Base-by-base conservation (phyloP, 2,329 filamentous ascomycete genomes). In the Alternaria atra region DNA sequence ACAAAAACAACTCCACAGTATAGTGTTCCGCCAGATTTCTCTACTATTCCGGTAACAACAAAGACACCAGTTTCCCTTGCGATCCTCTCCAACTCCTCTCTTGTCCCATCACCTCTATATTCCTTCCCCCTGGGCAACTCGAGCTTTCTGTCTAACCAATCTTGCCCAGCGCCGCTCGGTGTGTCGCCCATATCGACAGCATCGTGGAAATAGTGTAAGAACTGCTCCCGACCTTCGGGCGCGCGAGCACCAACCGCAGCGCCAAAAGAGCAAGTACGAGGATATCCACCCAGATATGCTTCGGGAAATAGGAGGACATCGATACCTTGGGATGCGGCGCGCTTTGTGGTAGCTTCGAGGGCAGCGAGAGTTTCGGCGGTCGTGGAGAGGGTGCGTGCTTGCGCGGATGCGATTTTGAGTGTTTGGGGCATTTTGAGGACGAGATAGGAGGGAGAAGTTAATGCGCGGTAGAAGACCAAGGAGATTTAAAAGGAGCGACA, bases 261-360 rank as follows among this genome's bases (percentile, higher is more conserved):
- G 5, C 93, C 93, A 72, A 97, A 97, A 52, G 83, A 83, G 64
- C 89, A 90, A 17, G 90, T 93, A 10, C 94, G 90, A 17, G 94
- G 94, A 75, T 97, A 97, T 1, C 94, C 94, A 47, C 94, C 94
- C 2, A 97, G 85, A 75, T 93, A 97, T 23, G 94, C 94, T 82
- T 98, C 94, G 0, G 94, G 94, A 63, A 97, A 94, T 53, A 97
- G 87, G 29, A 97, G 84, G 51, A 97, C 84, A 76, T 95, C 82
- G 15, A 87, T 82, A 48, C 81, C 82, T 42, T 82, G 77, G 12
- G 76, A 84, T 4, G 89, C 86, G n/a, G 93, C 93, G 35, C 84
- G 80, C 25, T 80, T 80, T 34, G 91, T 89, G 13, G 91, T 87
- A 10, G 77, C 68, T 71, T 89, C 84, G 52, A 97, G 86, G 35